Percentiles rank a stretch among this genome's conserved stretches.
Evolutionary conservation across 192 early-diverging fungal genomes (phyloP).

Genomic region (Oehlia diaphana): DNA sequence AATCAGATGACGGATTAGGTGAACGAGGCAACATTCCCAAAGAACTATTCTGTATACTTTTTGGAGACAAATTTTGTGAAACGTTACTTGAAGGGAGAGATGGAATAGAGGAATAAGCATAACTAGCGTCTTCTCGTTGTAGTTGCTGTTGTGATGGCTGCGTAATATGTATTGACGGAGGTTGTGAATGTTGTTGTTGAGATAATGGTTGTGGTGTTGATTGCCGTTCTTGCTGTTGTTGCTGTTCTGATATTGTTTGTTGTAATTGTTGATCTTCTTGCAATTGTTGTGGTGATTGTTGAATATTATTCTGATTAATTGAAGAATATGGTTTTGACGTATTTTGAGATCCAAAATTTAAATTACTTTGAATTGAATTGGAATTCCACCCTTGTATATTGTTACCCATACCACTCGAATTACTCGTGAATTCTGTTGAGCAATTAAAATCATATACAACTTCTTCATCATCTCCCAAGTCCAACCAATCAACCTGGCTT

Average conservation of each 20-base stretch:
- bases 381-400: slow-evolving; percentile 22
- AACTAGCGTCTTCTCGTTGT: slow-evolving; percentile 3
- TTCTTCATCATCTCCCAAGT: slow-evolving; percentile 12
- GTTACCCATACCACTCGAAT: neutral
- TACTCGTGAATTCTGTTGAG: neutral
- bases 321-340: slow-evolving; percentile 15
- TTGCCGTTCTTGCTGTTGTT: neutral
- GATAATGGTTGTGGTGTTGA: neutral
- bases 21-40: neutral
- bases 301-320: slow-evolving; percentile 24
- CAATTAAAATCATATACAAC: slow-evolving; percentile 30
- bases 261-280: slow-evolving; percentile 6
- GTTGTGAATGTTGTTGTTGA: neutral
- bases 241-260: slow-evolving; percentile 8
- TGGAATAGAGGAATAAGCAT: neutral
- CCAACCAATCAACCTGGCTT: slow-evolving; percentile 20
- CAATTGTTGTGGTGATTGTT: neutral
- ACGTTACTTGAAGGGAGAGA: slow-evolving; percentile 3
- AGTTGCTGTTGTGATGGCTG: slow-evolving; percentile 10
- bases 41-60: slow-evolving; percentile 18
- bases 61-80: slow-evolving; percentile 21
- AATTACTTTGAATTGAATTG: slow-evolving; percentile 13
- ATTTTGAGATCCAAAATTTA: slow-evolving; percentile 16
- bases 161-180: neutral
- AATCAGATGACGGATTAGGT: slow-evolving; percentile 1